Percentiles rank a stretch among this genome's conserved stretches.
Evolutionary conservation across 2,329 filamentous ascomycete genomes (phyloP).

Genomic region (Paraphoma sp.): DNA sequence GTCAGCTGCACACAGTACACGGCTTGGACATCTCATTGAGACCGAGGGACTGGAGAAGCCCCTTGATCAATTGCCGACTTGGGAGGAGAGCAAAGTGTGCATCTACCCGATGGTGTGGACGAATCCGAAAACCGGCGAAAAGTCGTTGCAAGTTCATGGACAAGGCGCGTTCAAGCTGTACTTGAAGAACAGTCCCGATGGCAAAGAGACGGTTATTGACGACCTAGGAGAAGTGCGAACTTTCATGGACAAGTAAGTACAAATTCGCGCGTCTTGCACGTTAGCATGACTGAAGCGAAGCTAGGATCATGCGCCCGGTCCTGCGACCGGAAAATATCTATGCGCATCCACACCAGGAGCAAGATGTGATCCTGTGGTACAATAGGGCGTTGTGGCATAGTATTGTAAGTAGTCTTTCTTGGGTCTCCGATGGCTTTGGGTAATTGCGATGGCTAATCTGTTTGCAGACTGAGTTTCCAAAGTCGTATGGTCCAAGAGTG

Average conservation of each 20-base stretch:
- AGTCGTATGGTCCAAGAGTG: conserved; percentile 14
- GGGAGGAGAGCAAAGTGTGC: conserved; percentile 12
- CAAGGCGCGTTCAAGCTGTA: conserved; percentile 3
- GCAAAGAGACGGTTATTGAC: background rate
- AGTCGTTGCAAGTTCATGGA: conserved; percentile 14
- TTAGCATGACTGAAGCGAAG: background rate
- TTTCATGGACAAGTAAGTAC: background rate
- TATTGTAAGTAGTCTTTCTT: conserved; percentile 8
- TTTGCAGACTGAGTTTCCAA: conserved; percentile 13
- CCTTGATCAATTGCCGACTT: conserved; percentile 10
- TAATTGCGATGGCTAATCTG: background rate
- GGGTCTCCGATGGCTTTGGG: too few relatives aligned
- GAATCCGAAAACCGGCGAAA: conserved; percentile 14
- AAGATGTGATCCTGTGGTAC: conserved; percentile 21
- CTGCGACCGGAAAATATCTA: conserved; percentile 16
- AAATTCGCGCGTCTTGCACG: background rate
- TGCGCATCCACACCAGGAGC: conserved; percentile 16
- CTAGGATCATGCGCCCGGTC: conserved; percentile 11
- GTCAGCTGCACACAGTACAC: conserved; percentile 11
- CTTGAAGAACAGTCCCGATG: background rate
- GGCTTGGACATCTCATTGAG: conserved; percentile 11
- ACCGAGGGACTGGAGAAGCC: conserved; percentile 12
- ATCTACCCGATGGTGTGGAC: conserved; percentile 18
- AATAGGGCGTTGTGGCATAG: conserved; percentile 19
- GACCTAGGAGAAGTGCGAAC: background rate